Evolutionary conservation across 2,329 filamentous ascomycete species (phyloP).

Genomic region (Cytospora piceae): DNA sequence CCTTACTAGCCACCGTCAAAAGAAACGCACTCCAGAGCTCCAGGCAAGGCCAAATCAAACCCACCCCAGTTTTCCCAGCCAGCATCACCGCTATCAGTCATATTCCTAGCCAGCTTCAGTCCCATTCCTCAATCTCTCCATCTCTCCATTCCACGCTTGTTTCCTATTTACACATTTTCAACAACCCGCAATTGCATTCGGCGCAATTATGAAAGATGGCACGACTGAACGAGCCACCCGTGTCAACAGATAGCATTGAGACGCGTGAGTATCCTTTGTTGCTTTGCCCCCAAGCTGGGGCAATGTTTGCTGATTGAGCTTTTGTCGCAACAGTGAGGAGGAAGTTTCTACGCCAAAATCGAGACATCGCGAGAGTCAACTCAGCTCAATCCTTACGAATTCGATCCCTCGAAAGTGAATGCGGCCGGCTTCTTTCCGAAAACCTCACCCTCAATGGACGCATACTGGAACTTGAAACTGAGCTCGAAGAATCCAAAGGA

Average conservation of each 20-base stretch:
- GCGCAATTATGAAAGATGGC: slow-evolving; percentile 64
- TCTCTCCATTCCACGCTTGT: neutral
- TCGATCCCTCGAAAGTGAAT: slow-evolving; percentile 75
- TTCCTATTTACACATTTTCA: slow-evolving; percentile 8
- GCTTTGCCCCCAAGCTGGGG: slow-evolving; percentile 19
- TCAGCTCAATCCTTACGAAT: slow-evolving; percentile 78
- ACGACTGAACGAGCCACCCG: slow-evolving; percentile 75
- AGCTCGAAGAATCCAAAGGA: slow-evolving; percentile 66
- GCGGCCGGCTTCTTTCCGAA: slow-evolving; percentile 74
- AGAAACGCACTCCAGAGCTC: slow-evolving; percentile 1
- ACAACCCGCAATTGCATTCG: slow-evolving; percentile 7
- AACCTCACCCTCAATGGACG: slow-evolving; percentile 75
- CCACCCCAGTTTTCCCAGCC: slow-evolving; percentile 10
- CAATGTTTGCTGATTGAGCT: slow-evolving; percentile 27
- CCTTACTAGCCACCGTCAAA: neutral
- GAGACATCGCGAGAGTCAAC: slow-evolving; percentile 80
- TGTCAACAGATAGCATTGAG: slow-evolving; percentile 71
- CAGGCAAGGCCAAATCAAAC: neutral
- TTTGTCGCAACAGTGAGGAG: slow-evolving; percentile 65
- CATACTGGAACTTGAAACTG: slow-evolving; percentile 69
- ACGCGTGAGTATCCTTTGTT: slow-evolving; percentile 58
- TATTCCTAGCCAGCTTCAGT: slow-evolving; percentile 22
- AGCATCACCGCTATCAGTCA: slow-evolving; percentile 18
- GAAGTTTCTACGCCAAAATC: slow-evolving; percentile 80
- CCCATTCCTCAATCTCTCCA: slow-evolving; percentile 1